Evolutionary conservation across 1,284 basidiomycete species (phyloP).

Genomic region (Tilletia indica): DNA sequence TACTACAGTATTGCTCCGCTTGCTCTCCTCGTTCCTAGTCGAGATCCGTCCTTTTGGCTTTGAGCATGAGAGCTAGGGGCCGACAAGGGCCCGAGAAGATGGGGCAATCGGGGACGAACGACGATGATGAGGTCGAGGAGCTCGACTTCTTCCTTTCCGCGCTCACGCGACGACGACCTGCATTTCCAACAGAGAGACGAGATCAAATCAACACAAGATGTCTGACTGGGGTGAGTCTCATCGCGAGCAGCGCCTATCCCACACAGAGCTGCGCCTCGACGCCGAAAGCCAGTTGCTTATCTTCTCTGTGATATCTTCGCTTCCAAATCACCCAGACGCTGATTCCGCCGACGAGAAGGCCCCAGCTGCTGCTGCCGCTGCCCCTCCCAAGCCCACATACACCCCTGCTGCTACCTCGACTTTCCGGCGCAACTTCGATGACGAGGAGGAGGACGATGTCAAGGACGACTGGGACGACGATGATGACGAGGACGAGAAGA

Average conservation of each 20-base stretch:
- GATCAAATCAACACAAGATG: conserved; percentile 27
- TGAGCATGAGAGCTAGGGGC: no score
- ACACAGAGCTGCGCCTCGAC: background rate
- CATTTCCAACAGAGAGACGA: background rate
- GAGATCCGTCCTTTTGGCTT: no score
- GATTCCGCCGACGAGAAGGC: conserved; percentile 47
- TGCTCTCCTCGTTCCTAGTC: no score
- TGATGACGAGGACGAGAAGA: conserved; percentile 38
- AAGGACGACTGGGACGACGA: conserved; percentile 56
- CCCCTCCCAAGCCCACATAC: conserved; percentile 26
- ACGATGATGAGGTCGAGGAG: no score
- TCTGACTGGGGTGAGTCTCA: conserved; percentile 42
- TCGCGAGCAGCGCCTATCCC: background rate
- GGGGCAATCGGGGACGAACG: no score
- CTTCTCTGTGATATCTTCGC: no score
- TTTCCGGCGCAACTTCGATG: conserved; percentile 48
- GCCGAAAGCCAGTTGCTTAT: background rate
- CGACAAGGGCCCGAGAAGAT: conserved; percentile 7
- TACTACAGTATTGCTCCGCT: no score
- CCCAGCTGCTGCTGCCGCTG: conserved; percentile 18
- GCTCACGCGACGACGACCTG: background rate
- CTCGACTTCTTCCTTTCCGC: background rate
- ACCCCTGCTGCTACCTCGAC: conserved; percentile 26
- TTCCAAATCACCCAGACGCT: conserved; percentile 17
- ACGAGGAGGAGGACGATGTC: conserved; percentile 51